Evolutionary conservation across 768 basidiomycete genomes (phyloP).

Genomic region (Suillus cothurnatus): DNA sequence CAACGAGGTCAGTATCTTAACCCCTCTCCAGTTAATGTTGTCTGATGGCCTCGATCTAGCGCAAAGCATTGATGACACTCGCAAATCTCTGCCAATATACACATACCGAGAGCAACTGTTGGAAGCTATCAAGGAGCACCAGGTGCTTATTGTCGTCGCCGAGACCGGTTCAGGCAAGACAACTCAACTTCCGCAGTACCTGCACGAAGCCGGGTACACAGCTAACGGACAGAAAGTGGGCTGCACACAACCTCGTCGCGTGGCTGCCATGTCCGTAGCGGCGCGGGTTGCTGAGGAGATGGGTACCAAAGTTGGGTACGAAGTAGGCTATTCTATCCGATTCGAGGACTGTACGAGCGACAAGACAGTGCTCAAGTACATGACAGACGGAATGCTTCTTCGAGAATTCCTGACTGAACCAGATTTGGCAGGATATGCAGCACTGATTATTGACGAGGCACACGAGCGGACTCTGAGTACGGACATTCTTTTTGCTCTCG

Average conservation of each 20-base stretch:
- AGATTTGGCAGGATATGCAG: slow-evolving; percentile 92
- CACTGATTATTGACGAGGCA: slow-evolving; percentile 97
- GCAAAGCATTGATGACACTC: slow-evolving; percentile 87
- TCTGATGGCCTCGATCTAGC: slow-evolving; percentile 45
- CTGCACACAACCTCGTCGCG: slow-evolving; percentile 97
- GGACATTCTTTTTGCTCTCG: slow-evolving; percentile 96
- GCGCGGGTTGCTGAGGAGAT: slow-evolving; percentile 99
- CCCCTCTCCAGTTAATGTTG: slow-evolving; percentile 2
- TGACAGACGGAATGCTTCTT: slow-evolving; percentile 99
- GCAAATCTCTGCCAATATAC: slow-evolving; percentile 93
- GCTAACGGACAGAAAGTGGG: slow-evolving; percentile 80
- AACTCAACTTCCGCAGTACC: slow-evolving; percentile 96
- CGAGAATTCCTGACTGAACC: slow-evolving; percentile 98
- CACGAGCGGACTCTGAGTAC: slow-evolving; percentile 98
- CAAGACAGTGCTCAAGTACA: slow-evolving; percentile 98
- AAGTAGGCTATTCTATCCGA: slow-evolving; percentile 99
- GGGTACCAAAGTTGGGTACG: slow-evolving; percentile 95
- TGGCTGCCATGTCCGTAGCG: slow-evolving; percentile 99
- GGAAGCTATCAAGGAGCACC: slow-evolving; percentile 85
- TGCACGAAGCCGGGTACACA: slow-evolving; percentile 97
- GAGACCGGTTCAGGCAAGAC: slow-evolving; percentile 99
- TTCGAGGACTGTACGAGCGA: slow-evolving; percentile 99
- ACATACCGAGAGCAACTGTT: slow-evolving; percentile 86
- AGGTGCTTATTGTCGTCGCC: slow-evolving; percentile 95
- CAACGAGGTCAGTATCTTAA: slow-evolving; percentile 63